Conservation (phyloP, 208 protist species). For the Trypanosoma melophagium region DNA sequence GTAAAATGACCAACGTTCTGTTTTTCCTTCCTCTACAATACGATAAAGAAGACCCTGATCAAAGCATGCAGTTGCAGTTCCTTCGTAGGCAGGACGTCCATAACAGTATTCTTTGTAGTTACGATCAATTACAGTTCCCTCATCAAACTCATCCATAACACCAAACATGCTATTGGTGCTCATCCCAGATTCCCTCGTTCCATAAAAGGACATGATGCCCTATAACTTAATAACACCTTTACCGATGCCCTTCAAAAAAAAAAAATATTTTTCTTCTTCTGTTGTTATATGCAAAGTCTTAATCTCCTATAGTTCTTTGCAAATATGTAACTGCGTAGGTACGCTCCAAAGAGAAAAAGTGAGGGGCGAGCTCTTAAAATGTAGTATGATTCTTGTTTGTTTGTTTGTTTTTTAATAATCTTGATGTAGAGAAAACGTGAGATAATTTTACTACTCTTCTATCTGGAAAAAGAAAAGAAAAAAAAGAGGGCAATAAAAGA, state of each 20-base stretch:
- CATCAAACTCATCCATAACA: slow-evolving; percentile 81
- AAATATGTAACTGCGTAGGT: too few species aligned
- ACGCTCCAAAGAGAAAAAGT: not conserved
- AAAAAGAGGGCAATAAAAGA: slow-evolving; percentile 16
- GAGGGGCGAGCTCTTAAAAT: slow-evolving; percentile 8
- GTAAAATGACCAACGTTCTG: slow-evolving; percentile 83
- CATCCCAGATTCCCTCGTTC: slow-evolving; percentile 3
- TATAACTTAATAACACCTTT: not conserved
- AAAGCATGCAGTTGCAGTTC: slow-evolving; percentile 62
- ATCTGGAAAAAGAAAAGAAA: not conserved
- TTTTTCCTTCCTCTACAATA: slow-evolving; percentile 55
- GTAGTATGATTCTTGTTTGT: slow-evolving; percentile 8
- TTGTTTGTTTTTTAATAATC: not conserved
- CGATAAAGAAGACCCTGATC: slow-evolving; percentile 72
- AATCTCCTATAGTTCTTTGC: too few species aligned
- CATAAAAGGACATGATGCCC: slow-evolving; percentile 15
- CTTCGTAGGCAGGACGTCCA: slow-evolving; percentile 41
- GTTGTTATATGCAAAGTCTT: too few species aligned
- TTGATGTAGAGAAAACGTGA: not conserved
- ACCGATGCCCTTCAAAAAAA: too few species aligned
- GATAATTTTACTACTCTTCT: not conserved
- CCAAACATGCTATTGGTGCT: slow-evolving; percentile 8
- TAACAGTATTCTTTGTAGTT: slow-evolving; percentile 20
- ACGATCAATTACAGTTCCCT: slow-evolving; percentile 40
- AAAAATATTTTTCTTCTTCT: too few species aligned